Percentiles rank a stretch among this genome's conserved stretches.
phyloP scores from a whole-genome alignment of 129 eudicot species.

The Arctium lappa region DNA sequence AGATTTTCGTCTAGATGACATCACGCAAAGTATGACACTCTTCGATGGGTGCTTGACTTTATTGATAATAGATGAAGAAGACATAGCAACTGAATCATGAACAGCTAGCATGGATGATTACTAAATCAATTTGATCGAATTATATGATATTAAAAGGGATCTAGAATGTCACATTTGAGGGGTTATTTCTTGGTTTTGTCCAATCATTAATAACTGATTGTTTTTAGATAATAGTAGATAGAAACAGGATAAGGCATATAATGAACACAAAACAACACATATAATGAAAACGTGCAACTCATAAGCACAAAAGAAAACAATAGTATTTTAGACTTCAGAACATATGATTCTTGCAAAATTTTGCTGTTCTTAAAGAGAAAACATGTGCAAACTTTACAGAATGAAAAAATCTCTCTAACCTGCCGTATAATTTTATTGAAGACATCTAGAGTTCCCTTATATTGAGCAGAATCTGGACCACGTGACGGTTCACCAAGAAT shows the following conservation, averaged over 20 bases:
- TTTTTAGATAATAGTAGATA: not conserved
- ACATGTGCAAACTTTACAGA: not conserved
- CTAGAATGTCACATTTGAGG: not conserved
- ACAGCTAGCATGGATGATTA: too few relatives aligned
- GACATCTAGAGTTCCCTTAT: constrained; percentile 83
- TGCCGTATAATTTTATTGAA: constrained; percentile 68
- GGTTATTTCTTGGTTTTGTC: not conserved
- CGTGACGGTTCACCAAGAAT: constrained; percentile 36
- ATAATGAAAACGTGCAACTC: not conserved
- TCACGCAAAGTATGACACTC: too few relatives aligned
- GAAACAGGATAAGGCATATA: not conserved
- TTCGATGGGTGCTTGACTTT: too few relatives aligned
- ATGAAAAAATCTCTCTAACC: constrained; percentile 33
- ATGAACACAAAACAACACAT: not conserved
- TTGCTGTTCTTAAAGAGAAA: not conserved
- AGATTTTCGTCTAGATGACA: too few relatives aligned
- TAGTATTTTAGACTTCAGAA: not conserved
- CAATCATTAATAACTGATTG: not conserved
- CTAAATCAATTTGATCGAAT: too few relatives aligned
- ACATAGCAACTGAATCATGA: too few relatives aligned
- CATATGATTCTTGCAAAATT: not conserved
- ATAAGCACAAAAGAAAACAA: not conserved
- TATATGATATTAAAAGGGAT: not conserved
- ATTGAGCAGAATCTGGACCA: constrained; percentile 38
- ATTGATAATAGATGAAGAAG: too few relatives aligned